Percentiles rank a stretch among this genome's conserved stretches.
Evolutionary conservation across 208 protist species (phyloP).

Genomic region (Trypanosoma boissoni): DNA sequence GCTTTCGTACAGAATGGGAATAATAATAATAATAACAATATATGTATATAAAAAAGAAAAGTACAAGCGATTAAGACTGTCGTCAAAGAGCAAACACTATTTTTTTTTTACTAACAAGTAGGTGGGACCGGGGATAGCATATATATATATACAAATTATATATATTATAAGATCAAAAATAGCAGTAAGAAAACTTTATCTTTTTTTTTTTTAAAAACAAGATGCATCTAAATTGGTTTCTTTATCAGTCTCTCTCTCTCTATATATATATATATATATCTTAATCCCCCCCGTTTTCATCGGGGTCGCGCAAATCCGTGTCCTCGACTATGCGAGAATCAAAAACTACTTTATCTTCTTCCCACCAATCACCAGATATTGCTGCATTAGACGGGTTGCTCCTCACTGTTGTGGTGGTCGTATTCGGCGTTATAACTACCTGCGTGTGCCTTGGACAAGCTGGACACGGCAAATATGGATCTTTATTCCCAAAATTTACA

Average conservation of each 20-base stretch:
- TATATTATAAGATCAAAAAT: no score
- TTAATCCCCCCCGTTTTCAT: conserved; percentile 66
- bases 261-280: not conserved
- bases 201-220: no score
- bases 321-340: conserved; percentile 76
- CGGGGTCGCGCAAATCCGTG: conserved; percentile 78
- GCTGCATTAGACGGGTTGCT: conserved; percentile 10
- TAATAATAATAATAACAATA: not conserved
- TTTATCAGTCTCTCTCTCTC: not conserved
- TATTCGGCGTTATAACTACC: conserved; percentile 39
- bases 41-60: not conserved
- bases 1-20: not conserved
- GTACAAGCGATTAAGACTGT: no score
- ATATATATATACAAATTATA: no score
- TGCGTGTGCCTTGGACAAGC: conserved; percentile 82
- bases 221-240: no score
- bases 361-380: conserved; percentile 43
- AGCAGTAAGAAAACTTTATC: no score
- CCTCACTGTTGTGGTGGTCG: no score
- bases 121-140: no score
- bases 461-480: conserved; percentile 74
- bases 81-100: no score
- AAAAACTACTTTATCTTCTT: conserved; percentile 74
- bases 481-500: conserved; percentile 85
- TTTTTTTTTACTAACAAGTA: no score